Base-by-base conservation (phyloP, 192 early-diverging fungal genomes). In the Backusella mclennaniae region DNA sequence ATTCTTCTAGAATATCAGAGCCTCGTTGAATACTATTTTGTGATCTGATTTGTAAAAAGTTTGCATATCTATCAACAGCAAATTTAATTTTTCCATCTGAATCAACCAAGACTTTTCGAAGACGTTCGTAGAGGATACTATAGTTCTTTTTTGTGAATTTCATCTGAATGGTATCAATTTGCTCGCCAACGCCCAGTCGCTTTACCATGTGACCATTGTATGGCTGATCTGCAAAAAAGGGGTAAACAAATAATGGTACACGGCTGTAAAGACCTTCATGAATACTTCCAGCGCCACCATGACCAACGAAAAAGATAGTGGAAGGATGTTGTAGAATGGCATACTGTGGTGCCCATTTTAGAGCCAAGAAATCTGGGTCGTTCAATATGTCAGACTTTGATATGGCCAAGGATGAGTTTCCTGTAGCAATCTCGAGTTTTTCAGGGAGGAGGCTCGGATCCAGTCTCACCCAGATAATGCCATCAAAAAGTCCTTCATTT, bases 151-250 rank as follows among this genome's bases (percentile, higher is more conserved):
- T 38, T 38, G 35, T 36, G n/a, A 38, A 69, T 38, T 69, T 69
- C 35, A 69, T 39, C 7, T 69, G 33, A 23, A 69, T 21, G 3
- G 68, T 36, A 36, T 69, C 68, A 12, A 69, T 69, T 6, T 41
- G 35, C 35, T 69, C 38, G 9, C 68, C 68, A 38, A 69, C 35
- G 0, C 68, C 68, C n/a, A 69, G 6, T 26, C 68, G 35, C 21
- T 69, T 23, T 21, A 69, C 35, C 19, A 38, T 21, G n/a, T 23
- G 4, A 5, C 35, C 35, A 41, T 69, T 85, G 9, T n/a, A 19
- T 19, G 73, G 73, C 31, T 85, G 78, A 68, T 80, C 81, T 11
- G 70, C 73, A 59, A 73, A 74, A 33, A 78, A 77, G 39, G 81
- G 84, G 21, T 76, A 78, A 3, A 76, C 19, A 17, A 85, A 41